Conservation (phyloP, 495 filamentous ascomycete species). For the Penicillium arizonense region DNA sequence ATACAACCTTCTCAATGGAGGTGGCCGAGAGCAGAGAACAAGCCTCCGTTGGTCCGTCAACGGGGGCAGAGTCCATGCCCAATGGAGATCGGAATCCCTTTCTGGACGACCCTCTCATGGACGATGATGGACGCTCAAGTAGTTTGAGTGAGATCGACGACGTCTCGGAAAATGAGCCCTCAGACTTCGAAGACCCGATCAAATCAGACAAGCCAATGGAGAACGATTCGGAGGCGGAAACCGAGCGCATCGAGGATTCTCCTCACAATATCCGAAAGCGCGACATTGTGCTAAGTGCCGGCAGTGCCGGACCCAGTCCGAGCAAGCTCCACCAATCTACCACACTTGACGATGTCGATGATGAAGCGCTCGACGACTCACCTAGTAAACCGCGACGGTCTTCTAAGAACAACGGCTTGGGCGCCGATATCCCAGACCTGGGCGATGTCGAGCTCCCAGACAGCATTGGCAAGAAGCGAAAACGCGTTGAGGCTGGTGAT, state of each 20-base stretch:
- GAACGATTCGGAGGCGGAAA: conserved; percentile 97
- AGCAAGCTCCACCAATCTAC: conserved; percentile 62
- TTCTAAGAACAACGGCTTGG: conserved; percentile 32
- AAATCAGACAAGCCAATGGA: conserved; percentile 46
- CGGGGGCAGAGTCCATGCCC: conserved; percentile 33
- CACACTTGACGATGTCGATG: conserved; percentile 45
- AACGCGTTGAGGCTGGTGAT: conserved; percentile 41
- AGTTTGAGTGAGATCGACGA: conserved; percentile 95
- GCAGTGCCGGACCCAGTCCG: conserved; percentile 56
- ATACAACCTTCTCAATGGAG: conserved; percentile 32
- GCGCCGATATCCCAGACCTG: conserved; percentile 26
- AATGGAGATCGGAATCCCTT: conserved; percentile 42
- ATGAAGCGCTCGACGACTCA: conserved; percentile 42
- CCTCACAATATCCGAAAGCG: conserved; percentile 68
- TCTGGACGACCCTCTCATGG: conserved; percentile 38
- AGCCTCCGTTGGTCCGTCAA: conserved; percentile 32
- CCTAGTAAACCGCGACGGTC: conserved; percentile 38
- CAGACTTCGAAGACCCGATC: conserved; percentile 50
- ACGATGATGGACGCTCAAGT: conserved; percentile 53
- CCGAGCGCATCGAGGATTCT: conserved; percentile 90
- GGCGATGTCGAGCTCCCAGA: conserved; percentile 35
- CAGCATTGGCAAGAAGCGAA: conserved; percentile 45
- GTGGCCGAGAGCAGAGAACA: conserved; percentile 42
- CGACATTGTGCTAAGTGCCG: conserved; percentile 58
- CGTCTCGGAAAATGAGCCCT: conserved; percentile 57